Base-by-base conservation (phyloP, 176 grass and related monocot species). In the Bromus sterilis region DNA sequence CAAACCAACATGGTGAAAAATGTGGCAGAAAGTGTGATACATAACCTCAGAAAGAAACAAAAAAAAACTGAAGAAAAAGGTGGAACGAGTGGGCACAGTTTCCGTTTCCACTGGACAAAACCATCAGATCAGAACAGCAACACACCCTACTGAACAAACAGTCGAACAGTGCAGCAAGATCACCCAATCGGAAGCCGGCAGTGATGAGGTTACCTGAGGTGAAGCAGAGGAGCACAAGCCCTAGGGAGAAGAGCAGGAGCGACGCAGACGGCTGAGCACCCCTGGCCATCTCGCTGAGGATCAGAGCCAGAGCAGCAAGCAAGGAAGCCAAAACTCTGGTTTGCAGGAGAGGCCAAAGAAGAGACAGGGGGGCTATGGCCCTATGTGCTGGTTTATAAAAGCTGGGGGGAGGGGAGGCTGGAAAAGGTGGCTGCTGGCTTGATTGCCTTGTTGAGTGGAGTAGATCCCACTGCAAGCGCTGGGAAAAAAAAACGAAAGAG, bases 171-270 rank as follows among this genome's bases (percentile, higher is more conserved):
- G 68, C 9, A 55, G 21, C 28, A 26, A 26, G 51, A 37, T 74
- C 39, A 49, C 32, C 33, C 26, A 26, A 33, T 26, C 20, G 11
- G 18, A 74, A 30, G 44, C 43, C 43, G 56, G 72, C 28, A 57
- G 25, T n/a, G 59, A 34, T n/a, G 59, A 34, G 72, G 55, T 75
- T 41, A 94, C 89, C 93, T 58, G 89, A 77, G 82, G 31, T 55
- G 32, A 92, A 69, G 89, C 49, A 92, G 78, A 94, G 60, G 48
- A 94, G 82, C 12, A 94, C 57, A 60, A 94, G 56, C 70, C 75
- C 79, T 44, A 89, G 10, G 10, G 81, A 74, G 80, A 91, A 16
- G 78, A 74, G 40, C 32, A 90, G 66, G 37, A 86, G 37, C 57
- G 73, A 44, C 18, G 56, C 44, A 44, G 78, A 82, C 73, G 88